Conservation (phyloP, 2,329 filamentous ascomycete genomes). For the Penicillium occitanis region DNA sequence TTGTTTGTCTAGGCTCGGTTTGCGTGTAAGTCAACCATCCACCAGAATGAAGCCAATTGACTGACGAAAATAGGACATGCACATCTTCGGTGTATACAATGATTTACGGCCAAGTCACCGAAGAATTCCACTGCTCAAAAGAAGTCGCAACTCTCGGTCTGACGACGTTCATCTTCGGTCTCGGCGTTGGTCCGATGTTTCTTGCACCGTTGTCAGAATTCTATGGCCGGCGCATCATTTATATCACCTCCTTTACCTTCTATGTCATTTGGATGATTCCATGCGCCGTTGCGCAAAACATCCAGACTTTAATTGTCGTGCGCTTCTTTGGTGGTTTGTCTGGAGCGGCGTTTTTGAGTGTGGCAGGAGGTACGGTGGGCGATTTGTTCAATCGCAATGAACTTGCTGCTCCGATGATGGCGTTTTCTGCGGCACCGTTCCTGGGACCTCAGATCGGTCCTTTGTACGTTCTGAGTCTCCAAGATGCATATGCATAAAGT, state of each 20-base stretch:
- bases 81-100: constrained; percentile 86
- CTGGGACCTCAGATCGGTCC: constrained; percentile 59
- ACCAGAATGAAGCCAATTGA: background rate
- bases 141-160: constrained; percentile 77
- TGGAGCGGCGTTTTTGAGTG: constrained; percentile 58
- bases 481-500: background rate
- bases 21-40: constrained; percentile 69
- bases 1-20: constrained; percentile 71
- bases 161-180: constrained; percentile 78
- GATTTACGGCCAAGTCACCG: constrained; percentile 74
- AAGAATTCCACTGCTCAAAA: constrained; percentile 69
- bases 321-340: constrained; percentile 65
- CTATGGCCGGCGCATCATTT: constrained; percentile 79
- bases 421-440: constrained; percentile 65
- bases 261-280: constrained; percentile 81
- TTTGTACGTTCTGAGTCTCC: constrained; percentile 48
- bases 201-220: constrained; percentile 69
- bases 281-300: constrained; percentile 76
- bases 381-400: constrained; percentile 70
- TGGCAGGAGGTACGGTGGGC: constrained; percentile 63
- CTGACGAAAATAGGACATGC: constrained; percentile 62
- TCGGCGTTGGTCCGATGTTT: constrained; percentile 64
- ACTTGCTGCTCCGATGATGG: constrained; percentile 77
- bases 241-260: constrained; percentile 69
- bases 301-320: constrained; percentile 73